Conservation (phyloP, 495 filamentous ascomycete genomes). For the Pyrenula aspistea region DNA sequence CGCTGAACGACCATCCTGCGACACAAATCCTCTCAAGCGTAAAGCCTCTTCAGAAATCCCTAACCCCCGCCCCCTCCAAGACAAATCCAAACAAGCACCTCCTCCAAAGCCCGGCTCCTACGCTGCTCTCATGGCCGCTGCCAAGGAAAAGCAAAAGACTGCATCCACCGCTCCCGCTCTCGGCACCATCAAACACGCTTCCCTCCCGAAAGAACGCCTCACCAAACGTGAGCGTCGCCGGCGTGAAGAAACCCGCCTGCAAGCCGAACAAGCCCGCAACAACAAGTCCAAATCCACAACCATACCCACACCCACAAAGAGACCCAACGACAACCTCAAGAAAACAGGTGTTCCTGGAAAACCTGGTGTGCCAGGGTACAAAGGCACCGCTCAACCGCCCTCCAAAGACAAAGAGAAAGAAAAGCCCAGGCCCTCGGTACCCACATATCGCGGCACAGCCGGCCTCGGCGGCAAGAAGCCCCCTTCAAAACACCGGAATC, state of each 20-base stretch:
- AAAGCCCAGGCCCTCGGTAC: constrained; percentile 15
- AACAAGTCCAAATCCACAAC: constrained; percentile 3
- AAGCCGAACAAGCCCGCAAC: constrained; percentile 6
- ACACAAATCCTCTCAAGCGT: constrained; percentile 30
- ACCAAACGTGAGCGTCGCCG: constrained; percentile 13
- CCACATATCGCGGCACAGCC: constrained; percentile 46
- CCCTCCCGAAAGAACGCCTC: constrained; percentile 23
- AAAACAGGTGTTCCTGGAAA: constrained; percentile 30
- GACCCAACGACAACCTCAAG: constrained; percentile 27
- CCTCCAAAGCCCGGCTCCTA: constrained; percentile 54
- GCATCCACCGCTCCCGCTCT: constrained; percentile 10
- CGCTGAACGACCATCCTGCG: constrained; percentile 10
- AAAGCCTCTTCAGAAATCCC: background rate
- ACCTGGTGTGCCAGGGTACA: constrained; percentile 36
- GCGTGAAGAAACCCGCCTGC: constrained; percentile 11
- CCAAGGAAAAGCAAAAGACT: constrained; percentile 26
- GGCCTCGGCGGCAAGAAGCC: constrained; percentile 23
- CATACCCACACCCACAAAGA: constrained; percentile 3
- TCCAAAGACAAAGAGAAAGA: constrained; percentile 19
- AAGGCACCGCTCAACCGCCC: constrained; percentile 38
- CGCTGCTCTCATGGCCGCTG: constrained; percentile 56
- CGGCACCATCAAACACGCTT: constrained; percentile 30
- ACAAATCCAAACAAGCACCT: constrained; percentile 12
- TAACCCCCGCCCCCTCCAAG: constrained; percentile 42
- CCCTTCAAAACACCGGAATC: constrained; percentile 12